Base-by-base conservation (phyloP, 1,284 basidiomycete genomes). In the Spongispora temasekensis region DNA sequence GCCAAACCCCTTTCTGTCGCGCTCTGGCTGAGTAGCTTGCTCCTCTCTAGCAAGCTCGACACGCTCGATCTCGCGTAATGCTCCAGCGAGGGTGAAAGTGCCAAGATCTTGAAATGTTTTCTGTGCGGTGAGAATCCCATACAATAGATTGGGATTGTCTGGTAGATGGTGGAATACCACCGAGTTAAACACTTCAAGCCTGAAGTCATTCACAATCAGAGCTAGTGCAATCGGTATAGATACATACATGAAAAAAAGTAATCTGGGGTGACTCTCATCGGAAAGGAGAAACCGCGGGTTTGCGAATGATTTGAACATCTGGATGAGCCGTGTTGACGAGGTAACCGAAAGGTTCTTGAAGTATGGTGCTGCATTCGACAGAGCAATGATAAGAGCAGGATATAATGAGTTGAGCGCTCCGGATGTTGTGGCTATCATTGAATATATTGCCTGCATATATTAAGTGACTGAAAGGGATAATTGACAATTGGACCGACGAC, bases 261-360 rank as follows among this genome's bases (percentile, higher is more conserved):
- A 77, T 55, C 96, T 80, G 3, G 97, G 97, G 73, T 98, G 93
- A 7, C 94, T 93, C 75, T 98, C 95, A 65, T 98, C 95, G 1
- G 93, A 89, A 30, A 99, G 79, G 40, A 99, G 78, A 76, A 98
- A 98, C 8, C 87, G 79, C 0, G 97, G 93, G 61, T 90, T 91
- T 1, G 94, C 89, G 71, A 98, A 97, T 0, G 95, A 92, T 37
- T 86, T 88, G 76, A 98, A 93, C 8, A 98, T 83, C 70, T 96
- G 93, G 34, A 95, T 75, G 8, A 99, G 81, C 10, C 93, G 84
- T 3, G 90, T 90, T 3, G 95, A 91, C 5, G 94, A 87, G 32
- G 88, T 87, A 25, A 95, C 87, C 44, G 88, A 89, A 32, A 98
- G 79, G 68, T 92, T 85, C 71, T 88, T 89, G 71, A 97, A 88